Percentiles rank a stretch among this genome's conserved stretches.
phyloP scores from a whole-genome alignment of 305 asterid species.

The Fraxinus paxiana region DNA sequence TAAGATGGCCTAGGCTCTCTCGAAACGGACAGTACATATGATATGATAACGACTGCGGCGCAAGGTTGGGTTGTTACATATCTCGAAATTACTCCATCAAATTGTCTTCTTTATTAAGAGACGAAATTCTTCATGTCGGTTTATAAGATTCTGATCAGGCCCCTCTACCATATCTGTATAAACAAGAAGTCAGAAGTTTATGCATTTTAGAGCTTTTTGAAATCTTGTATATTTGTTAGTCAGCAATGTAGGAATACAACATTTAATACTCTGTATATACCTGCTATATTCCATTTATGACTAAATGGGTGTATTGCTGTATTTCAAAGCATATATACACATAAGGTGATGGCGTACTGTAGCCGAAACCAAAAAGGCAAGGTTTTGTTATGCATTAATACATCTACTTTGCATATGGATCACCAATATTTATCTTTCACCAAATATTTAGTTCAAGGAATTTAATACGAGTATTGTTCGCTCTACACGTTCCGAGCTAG shows the following conservation, averaged over 20 bases:
- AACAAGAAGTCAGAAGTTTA: not conserved
- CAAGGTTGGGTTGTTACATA: no score
- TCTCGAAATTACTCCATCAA: not conserved
- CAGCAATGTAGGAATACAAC: not conserved
- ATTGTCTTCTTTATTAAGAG: not conserved
- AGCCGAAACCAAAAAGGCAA: not conserved
- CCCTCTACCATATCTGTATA: not conserved
- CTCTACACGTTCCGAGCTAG: not conserved
- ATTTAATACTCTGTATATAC: not conserved
- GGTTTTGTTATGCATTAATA: not conserved
- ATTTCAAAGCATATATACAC: not conserved
- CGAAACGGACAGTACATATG: no score
- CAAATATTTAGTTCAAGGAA: not conserved
- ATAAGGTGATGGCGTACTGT: not conserved
- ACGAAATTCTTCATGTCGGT: not conserved
- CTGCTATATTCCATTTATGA: not conserved
- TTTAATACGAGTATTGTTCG: not conserved
- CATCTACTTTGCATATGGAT: not conserved
- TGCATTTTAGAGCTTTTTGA: not conserved
- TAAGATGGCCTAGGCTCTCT: no score
- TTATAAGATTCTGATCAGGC: not conserved
- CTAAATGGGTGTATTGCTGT: not conserved
- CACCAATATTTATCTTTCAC: not conserved
- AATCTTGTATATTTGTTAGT: not conserved
- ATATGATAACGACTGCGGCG: no score